These are phyloP conservation scores for Odontarrhena argentea DNA, from an alignment of 345 rosid species.

Conservation along the genomic window DNA sequence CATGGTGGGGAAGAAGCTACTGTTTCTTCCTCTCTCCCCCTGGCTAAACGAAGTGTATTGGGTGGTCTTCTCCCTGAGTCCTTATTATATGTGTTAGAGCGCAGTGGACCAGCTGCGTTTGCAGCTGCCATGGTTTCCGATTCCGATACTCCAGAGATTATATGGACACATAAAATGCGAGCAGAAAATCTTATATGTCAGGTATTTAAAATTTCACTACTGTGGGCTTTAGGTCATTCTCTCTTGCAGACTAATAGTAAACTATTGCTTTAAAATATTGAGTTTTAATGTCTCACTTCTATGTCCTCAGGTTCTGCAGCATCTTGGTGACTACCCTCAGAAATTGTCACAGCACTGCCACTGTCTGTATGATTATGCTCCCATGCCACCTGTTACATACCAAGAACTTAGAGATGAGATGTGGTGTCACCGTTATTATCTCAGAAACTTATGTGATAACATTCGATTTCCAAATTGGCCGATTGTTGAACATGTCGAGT, in stretches of 20 bases:
- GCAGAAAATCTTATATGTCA: slow-evolving; percentile 97
- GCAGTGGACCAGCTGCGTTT: slow-evolving; percentile 95
- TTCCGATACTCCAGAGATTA: slow-evolving; percentile 97
- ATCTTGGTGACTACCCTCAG: slow-evolving; percentile 98
- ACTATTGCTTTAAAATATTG: slow-evolving; percentile 18
- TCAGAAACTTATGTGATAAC: slow-evolving; percentile 90
- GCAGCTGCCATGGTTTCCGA: slow-evolving; percentile 99
- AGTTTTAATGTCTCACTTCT: slow-evolving; percentile 17
- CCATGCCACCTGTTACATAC: slow-evolving; percentile 99
- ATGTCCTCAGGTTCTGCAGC: slow-evolving; percentile 87
- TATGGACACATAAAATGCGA: slow-evolving; percentile 99
- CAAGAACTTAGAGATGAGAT: slow-evolving; percentile 99
- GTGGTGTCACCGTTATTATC: slow-evolving; percentile 99
- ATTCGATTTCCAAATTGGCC: slow-evolving; percentile 96
- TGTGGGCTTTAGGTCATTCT: slow-evolving; percentile 22
- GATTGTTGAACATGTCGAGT: slow-evolving; percentile 97
- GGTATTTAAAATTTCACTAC: slow-evolving; percentile 47
- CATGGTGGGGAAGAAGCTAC: slow-evolving; percentile 99
- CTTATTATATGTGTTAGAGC: slow-evolving; percentile 92
- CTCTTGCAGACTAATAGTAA: slow-evolving; percentile 12
- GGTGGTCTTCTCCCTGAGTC: slow-evolving; percentile 99
- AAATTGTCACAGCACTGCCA: slow-evolving; percentile 98
- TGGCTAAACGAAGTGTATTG: slow-evolving; percentile 95
- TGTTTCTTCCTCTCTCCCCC: slow-evolving; percentile 90
- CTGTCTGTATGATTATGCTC: slow-evolving; percentile 92